Base-by-base conservation (phyloP, 306 rosid species). In the Quercus variabilis region DNA sequence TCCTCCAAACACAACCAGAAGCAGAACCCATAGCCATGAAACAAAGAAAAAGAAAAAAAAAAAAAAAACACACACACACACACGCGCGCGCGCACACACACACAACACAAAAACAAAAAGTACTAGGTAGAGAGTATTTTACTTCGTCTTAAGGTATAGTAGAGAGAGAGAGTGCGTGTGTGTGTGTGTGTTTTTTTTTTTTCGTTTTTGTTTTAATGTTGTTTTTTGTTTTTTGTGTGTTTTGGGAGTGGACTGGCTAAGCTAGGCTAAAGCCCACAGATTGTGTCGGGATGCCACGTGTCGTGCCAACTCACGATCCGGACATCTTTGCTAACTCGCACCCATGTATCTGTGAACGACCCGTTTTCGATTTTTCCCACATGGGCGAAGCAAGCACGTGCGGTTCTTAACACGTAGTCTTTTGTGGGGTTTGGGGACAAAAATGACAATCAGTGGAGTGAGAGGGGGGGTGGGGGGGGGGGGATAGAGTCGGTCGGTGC, bases 301-400 rank as follows among this genome's bases (percentile, higher is more conserved):
- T 90, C 88, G 30, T 17, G 78, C 85, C 89, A 83, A 20, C 76
- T 87, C 88, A 87, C 75, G 51, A 58, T 52, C n/a, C 76, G 87
- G 87, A 86, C 90, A 82, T 75, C 77, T 74, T 59, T 46, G 79
- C 79, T 41, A 63, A 71, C 56, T 70, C 82, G 35, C 76, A 65
- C 38, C 89, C 80, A 63, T 85, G 81, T 90, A 87, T 93, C 82
- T 79, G 38, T 4, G 79, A 9, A 38, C 46, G 93, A 91, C 97
- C 89, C 95, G 95, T 91, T 68, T 82, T 79, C 0, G 4, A 38
- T 33, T 38, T 43, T 18, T 65, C 72, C 89, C 93, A 86, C 80
- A 91, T 80, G 68, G 82, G 86, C 84, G 54, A 3, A 28, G 43
- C 76, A 43, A 75, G 77, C 90, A 80, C 89, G 81, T 28, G 84